Conservation (phyloP, 257 asterid species). For the Solanum pennellii region DNA sequence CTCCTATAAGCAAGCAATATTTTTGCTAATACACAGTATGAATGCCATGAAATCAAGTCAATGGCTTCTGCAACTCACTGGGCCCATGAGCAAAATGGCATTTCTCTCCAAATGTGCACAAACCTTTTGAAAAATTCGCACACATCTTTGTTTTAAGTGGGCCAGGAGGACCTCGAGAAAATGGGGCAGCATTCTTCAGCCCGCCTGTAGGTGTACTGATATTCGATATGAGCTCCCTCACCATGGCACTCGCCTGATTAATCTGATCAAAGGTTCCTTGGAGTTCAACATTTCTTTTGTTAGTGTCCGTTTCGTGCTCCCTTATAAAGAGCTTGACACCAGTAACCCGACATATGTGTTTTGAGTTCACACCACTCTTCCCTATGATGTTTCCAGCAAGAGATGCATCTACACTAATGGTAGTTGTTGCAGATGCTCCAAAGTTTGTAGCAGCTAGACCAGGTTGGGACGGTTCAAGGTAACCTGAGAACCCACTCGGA, state of each 20-base stretch:
- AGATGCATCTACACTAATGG: constrained; percentile 67
- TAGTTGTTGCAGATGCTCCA: constrained; percentile 75
- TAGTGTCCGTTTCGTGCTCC: constrained; percentile 67
- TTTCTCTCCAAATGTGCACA: constrained; percentile 85
- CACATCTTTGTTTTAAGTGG: constrained; percentile 63
- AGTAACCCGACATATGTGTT: constrained; percentile 69
- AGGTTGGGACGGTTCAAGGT: constrained; percentile 29
- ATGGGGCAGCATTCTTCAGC: constrained; percentile 7
- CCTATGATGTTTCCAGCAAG: constrained; percentile 82
- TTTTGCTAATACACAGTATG: not conserved
- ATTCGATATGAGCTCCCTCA: constrained; percentile 48
- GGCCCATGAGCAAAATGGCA: constrained; percentile 95
- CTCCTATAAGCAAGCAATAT: not conserved
- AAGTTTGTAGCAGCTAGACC: constrained; percentile 45
- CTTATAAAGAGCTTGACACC: constrained; percentile 63
- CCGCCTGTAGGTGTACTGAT: constrained; percentile 27
- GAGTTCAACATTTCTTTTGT: constrained; percentile 66
- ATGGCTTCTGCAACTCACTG: constrained; percentile 54
- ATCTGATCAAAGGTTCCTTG: constrained; percentile 78
- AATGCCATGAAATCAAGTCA: constrained; percentile 7
- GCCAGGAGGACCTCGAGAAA: constrained; percentile 30
- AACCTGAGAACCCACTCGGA: constrained; percentile 26
- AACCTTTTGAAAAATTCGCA: constrained; percentile 62
- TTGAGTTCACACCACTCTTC: constrained; percentile 78
- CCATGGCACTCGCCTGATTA: constrained; percentile 64